Conservation (phyloP, 2,329 filamentous ascomycete genomes). For the Madurella mycetomatis region DNA sequence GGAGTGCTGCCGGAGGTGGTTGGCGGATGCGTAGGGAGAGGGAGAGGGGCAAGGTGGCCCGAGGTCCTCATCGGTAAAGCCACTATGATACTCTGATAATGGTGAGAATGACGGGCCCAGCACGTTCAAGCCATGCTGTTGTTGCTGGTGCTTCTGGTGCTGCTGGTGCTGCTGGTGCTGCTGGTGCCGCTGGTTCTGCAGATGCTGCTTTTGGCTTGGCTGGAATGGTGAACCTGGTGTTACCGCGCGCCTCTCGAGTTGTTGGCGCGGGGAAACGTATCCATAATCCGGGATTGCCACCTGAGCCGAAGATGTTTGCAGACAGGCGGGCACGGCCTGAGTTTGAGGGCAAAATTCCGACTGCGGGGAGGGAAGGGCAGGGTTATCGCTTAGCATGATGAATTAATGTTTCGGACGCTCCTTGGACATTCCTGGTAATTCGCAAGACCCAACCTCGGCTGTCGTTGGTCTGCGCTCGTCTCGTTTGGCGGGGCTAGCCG, state of each 20-base stretch:
- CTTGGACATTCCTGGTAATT: conserved; percentile 22
- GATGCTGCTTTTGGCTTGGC: conserved; percentile 11
- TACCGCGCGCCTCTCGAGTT: conserved; percentile 20
- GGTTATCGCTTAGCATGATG: conserved; percentile 35
- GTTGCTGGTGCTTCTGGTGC: conserved; percentile 1
- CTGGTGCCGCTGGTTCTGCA: background rate
- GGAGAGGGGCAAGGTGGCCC: conserved; percentile 13
- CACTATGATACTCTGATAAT: conserved; percentile 33
- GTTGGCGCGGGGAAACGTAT: conserved; percentile 20
- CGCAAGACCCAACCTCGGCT: background rate
- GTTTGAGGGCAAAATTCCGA: conserved; percentile 21
- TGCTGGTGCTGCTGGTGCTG: background rate
- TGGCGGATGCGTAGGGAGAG: conserved; percentile 19
- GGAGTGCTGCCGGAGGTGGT: conserved; percentile 35
- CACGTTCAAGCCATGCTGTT: conserved; percentile 17
- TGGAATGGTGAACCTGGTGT: conserved; percentile 13
- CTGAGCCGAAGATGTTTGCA: conserved; percentile 20
- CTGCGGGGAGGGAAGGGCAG: conserved; percentile 26
- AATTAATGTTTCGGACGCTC: conserved; percentile 34
- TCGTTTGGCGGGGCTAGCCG: background rate
- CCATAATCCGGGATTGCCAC: conserved; percentile 18
- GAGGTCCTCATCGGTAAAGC: conserved; percentile 27
- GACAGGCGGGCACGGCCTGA: conserved; percentile 13
- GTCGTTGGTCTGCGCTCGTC: conserved; percentile 2
- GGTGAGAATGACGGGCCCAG: conserved; percentile 25